Base-by-base conservation (phyloP, 2,329 filamentous ascomycete genomes). In the Stromatinia cepivora region DNA sequence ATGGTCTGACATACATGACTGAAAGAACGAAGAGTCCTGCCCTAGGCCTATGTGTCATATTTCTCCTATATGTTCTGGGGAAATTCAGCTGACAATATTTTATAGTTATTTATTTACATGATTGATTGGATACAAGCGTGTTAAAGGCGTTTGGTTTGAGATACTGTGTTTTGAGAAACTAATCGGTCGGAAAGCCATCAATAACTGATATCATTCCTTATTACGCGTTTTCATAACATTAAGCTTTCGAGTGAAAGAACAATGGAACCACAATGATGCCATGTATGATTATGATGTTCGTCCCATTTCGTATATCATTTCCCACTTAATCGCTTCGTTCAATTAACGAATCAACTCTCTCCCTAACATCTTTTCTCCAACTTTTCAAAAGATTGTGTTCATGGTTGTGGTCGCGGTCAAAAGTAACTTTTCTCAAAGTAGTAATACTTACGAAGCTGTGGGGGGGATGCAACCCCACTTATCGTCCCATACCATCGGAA, bases 381-480 rank as follows among this genome's bases (percentile, higher is more conserved):
- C n/a, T 36, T 13, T 42, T 25, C 36, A 28, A 25, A 45, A 58
- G 4, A 36, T 45, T 42, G 10, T 20, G 6, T 9, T 63, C 31
- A 39, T 28, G 31, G 2, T 36, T 52, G 8, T 5, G 13, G 36
- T 13, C 65, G n/a, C 31, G 9, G 13, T 20, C n/a, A 10, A 52
- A 31, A 52, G 34, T 8, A 63, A 52, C 46, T 31, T 63, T 63
- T 52, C 61, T 52, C n/a, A 63, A 63, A 63, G 61, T 63, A 63
- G 61, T 63, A 63, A 63, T 63, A 34, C 46, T 63, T 31, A 63
- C 61, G 61, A 63, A 52, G 31, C 28, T 63, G 59, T 63, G 46
- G 46, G 36, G 36, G 36, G 31, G 59, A 52, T 63, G 31, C 45
- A 28, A 11, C 59, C 45, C 45, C 8, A 34, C 28, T 50, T 50